Conservation (phyloP, 2,329 filamentous ascomycete genomes). For the Penicillium sclerotigenum region DNA sequence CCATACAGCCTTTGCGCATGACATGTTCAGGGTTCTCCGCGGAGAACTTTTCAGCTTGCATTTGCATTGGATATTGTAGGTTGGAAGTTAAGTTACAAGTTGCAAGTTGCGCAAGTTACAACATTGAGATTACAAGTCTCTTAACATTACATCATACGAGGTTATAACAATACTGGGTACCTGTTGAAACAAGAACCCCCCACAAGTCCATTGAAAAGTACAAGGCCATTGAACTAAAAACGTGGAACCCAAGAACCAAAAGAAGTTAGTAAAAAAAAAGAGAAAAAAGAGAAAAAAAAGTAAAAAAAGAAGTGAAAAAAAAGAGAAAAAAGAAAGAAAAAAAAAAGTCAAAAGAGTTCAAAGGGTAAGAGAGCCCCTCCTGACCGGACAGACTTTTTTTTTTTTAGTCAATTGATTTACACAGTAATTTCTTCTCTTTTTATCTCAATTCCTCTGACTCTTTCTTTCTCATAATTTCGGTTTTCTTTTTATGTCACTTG, state of each 20-base stretch:
- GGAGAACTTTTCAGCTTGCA: background rate
- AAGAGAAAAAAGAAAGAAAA: slow-evolving; percentile 6
- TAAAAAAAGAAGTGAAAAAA: slow-evolving; percentile 11
- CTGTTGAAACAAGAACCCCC: background rate
- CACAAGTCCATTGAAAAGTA: background rate
- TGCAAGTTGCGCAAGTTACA: background rate
- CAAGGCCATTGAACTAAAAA: slow-evolving; percentile 13
- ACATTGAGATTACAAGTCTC: too few relatives aligned
- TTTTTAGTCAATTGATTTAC: slow-evolving; percentile 45
- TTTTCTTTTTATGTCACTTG: slow-evolving; percentile 44
- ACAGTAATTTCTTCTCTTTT: slow-evolving; percentile 33
- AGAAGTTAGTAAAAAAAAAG: slow-evolving; percentile 11
- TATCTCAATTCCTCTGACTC: slow-evolving; percentile 32
- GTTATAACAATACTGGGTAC: too few relatives aligned
- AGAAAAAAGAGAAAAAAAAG: slow-evolving; percentile 8
- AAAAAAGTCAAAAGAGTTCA: slow-evolving; percentile 16
- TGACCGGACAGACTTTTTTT: slow-evolving; percentile 23
- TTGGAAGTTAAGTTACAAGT: background rate
- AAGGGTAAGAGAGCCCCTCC: slow-evolving; percentile 13
- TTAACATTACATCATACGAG: too few relatives aligned
- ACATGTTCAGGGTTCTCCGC: background rate
- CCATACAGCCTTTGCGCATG: background rate
- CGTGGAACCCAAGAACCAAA: slow-evolving; percentile 10
- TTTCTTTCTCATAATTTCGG: slow-evolving; percentile 29
- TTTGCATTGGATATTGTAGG: too few relatives aligned